These are phyloP conservation scores for Hevea brasiliensis DNA, from an alignment of 345 rosid genomes.

Conservation along the genomic window DNA sequence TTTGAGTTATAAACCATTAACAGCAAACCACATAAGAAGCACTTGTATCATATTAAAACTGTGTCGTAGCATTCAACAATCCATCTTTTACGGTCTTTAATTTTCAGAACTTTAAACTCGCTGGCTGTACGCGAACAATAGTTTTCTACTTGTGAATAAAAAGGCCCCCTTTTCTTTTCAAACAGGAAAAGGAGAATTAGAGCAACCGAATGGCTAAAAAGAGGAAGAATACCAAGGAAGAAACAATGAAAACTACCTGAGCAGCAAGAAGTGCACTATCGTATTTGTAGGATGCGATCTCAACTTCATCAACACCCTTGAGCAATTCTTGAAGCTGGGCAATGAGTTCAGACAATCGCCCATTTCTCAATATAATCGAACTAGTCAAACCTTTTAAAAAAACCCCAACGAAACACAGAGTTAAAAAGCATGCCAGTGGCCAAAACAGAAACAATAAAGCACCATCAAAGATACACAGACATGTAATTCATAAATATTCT, in stretches of 20 bases:
- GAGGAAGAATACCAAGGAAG: not conserved
- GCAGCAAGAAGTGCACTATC: slow-evolving; percentile 66
- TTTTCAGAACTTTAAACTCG: too few relatives aligned
- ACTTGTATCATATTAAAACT: not conserved
- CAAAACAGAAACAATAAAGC: not conserved
- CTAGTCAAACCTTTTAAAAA: slow-evolving; percentile 62
- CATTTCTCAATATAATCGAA: slow-evolving; percentile 68
- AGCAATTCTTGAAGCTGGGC: slow-evolving; percentile 82
- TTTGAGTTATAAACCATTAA: not conserved
- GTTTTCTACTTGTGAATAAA: not conserved
- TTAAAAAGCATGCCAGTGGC: not conserved
- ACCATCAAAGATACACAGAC: not conserved
- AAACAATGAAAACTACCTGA: too few relatives aligned
- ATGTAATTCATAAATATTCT: not conserved
- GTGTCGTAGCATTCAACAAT: not conserved
- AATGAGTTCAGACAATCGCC: slow-evolving; percentile 70
- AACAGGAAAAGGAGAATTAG: not conserved
- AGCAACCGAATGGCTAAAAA: not conserved
- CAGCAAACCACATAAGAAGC: not conserved
- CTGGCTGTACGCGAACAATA: not conserved
- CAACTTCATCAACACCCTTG: slow-evolving; percentile 61
- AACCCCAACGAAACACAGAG: not conserved
- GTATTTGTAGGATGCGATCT: slow-evolving; percentile 53
- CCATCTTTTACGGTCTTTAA: not conserved
- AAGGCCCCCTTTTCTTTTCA: not conserved